These are phyloP conservation scores for Pyrus communis DNA, from an alignment of 306 rosid species.

Conservation along the genomic window DNA sequence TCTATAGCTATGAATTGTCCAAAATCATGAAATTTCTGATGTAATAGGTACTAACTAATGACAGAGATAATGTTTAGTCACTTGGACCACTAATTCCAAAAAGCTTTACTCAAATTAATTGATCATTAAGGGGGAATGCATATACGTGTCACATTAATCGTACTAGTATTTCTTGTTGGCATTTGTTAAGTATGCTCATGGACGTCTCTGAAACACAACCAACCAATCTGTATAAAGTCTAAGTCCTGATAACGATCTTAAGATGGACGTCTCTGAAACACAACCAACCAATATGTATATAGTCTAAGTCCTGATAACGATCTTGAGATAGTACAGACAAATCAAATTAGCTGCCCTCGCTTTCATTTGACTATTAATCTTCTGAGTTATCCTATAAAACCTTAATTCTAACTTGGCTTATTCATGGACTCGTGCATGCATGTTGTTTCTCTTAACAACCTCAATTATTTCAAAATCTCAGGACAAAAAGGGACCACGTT, in stretches of 20 bases:
- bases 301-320: neutral
- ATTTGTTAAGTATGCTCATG: neutral
- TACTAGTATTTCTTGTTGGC: neutral
- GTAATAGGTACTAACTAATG: too few species aligned
- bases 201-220: too few species aligned
- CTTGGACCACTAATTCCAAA: neutral
- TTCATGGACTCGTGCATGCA: neutral
- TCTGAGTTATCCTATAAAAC: neutral
- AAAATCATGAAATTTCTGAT: too few species aligned
- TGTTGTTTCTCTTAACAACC: neutral
- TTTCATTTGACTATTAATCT: slow-evolving; percentile 1
- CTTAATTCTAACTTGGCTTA: too few species aligned
- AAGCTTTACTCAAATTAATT: neutral
- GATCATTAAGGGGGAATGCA: neutral
- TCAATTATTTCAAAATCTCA: slow-evolving; percentile 17
- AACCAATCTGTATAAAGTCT: too few species aligned
- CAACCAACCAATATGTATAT: neutral
- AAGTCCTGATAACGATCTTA: too few species aligned
- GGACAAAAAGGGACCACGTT: neutral
- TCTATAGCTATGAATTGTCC: too few species aligned
- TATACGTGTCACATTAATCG: neutral
- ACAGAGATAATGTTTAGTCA: neutral
- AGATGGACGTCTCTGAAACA: neutral
- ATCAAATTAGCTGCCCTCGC: neutral
- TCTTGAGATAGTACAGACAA: neutral